A percentile compares a stretch with the other conserved stretches of the same genome.
These are phyloP conservation scores for Kodamaea jinghongensis DNA, from an alignment of 805 yeast species.

Conservation along the genomic window DNA sequence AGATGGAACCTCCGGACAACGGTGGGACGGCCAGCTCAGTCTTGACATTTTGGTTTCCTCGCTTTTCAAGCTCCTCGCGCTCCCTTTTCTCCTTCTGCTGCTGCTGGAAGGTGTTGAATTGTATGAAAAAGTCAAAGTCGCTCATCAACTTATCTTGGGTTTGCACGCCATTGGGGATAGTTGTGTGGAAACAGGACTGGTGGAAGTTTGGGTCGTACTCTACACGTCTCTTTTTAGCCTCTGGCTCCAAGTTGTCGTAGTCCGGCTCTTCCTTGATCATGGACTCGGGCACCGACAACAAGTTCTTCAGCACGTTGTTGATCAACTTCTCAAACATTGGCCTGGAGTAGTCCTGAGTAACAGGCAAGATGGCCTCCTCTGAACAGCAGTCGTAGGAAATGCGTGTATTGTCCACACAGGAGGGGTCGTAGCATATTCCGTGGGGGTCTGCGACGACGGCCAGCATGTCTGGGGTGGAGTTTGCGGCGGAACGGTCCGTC, in stretches of 20 bases:
- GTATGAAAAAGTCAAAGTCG: conserved; percentile 39
- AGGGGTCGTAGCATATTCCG: conserved; percentile 10
- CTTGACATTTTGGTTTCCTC: background rate
- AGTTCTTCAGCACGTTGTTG: conserved; percentile 32
- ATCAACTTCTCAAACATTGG: conserved; percentile 40
- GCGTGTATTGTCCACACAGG: conserved; percentile 6
- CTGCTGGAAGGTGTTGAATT: conserved; percentile 31
- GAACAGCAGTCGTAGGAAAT: conserved; percentile 9
- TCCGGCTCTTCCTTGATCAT: conserved; percentile 8
- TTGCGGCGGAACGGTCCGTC: no score
- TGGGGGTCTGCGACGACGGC: conserved; percentile 9
- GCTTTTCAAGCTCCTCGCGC: background rate
- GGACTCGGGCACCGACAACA: conserved; percentile 14
- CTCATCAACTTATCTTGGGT: conserved; percentile 17
- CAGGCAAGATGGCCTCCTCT: background rate
- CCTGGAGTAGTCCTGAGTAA: conserved; percentile 3
- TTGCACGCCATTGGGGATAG: conserved; percentile 24
- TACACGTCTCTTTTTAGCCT: conserved; percentile 6
- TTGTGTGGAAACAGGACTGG: conserved; percentile 47
- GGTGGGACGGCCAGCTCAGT: background rate
- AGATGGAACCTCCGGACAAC: no score
- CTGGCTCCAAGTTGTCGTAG: conserved; percentile 7
- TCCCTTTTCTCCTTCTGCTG: conserved; percentile 3
- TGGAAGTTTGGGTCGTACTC: conserved; percentile 19
- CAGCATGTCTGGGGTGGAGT: no score